Evolutionary conservation across 129 eudicot genomes (phyloP).

Genomic region (Logfia minima): DNA sequence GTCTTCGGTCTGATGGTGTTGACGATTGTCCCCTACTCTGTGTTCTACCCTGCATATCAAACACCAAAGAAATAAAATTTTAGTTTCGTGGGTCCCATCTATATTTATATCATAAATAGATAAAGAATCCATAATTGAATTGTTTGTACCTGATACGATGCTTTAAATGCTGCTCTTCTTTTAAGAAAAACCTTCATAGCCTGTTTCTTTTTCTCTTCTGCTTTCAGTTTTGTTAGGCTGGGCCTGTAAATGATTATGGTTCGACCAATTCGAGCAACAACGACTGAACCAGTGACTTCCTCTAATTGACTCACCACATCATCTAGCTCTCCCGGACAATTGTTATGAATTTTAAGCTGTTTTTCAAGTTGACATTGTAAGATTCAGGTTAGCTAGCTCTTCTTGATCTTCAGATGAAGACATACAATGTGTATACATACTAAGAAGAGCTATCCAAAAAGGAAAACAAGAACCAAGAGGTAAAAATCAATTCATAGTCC

Average conservation of each 20-base stretch:
- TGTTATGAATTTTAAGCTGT: conserved; percentile 71
- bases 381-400: not conserved
- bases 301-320: conserved; percentile 70
- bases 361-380: conserved; percentile 4
- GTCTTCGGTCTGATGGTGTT: conserved; percentile 28
- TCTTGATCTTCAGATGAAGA: not conserved
- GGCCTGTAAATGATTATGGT: conserved; percentile 79
- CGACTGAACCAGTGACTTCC: conserved; percentile 67
- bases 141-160: conserved; percentile 44
- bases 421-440: not conserved
- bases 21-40: conserved; percentile 36
- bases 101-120: too few relatives aligned
- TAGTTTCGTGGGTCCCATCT: not conserved
- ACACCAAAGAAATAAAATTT: not conserved
- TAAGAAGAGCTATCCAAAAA: not conserved
- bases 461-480: not conserved
- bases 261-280: conserved; percentile 72
- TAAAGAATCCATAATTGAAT: too few relatives aligned
- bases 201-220: conserved; percentile 72
- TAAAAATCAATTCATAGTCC: not conserved
- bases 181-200: conserved; percentile 40
- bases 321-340: conserved; percentile 73
- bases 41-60: conserved; percentile 23
- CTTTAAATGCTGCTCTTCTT: conserved; percentile 36
- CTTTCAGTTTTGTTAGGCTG: conserved; percentile 60